Evolutionary conservation across 176 grass and related monocot species (phyloP), one percentile per base, ranked within the genome.

Genomic region (Musa schizocarpa): DNA sequence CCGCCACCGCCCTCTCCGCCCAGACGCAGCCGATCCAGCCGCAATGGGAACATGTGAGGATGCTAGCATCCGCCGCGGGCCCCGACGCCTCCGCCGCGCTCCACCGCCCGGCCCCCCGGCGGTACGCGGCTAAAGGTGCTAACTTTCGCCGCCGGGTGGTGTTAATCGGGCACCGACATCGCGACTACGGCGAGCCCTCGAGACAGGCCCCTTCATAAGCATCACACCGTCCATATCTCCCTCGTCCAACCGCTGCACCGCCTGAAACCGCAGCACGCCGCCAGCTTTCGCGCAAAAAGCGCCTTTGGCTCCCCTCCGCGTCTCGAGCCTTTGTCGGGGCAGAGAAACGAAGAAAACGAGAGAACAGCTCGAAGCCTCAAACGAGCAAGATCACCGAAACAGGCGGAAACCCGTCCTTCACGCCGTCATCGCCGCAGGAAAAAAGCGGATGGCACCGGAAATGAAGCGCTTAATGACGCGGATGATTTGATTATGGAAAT

Each of bases 181-280:
- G 54, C 73, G 59, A 73, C 50, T 68, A 69, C 54, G 57, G 68
- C 52, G 80, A 76, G 11, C 64, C 74, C 64, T 34, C 0, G 29
- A 76, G 81, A 61, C 65, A 19, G 52, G 74, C 72, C 67, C 82
- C 34, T 84, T 78, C 54, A 89, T 56, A 77, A 91, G 80, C 69
- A 86, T 78, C 68, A 90, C 51, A 14, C 72, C 78, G 17, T 98
- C 90, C 94, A 98, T 93, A n/a, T 50, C 67, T 34, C 29, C 29
- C 27, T 29, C 27, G 27, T 29, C 27, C 27, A 29, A 29, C 1
- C 27, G 27, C 27, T 29, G 27, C 27, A 29, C 27, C 27, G 0
- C 27, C 29, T 34, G 29, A 34, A 34, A 34, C 29, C 29, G 29
- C 29, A 34, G 3, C 29, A 34, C 0, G 29, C 29, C 29, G 29